These are phyloP conservation scores for Xylariaceae sp. DNA, from an alignment of 2,329 filamentous ascomycete genomes.

Conservation along the genomic window DNA sequence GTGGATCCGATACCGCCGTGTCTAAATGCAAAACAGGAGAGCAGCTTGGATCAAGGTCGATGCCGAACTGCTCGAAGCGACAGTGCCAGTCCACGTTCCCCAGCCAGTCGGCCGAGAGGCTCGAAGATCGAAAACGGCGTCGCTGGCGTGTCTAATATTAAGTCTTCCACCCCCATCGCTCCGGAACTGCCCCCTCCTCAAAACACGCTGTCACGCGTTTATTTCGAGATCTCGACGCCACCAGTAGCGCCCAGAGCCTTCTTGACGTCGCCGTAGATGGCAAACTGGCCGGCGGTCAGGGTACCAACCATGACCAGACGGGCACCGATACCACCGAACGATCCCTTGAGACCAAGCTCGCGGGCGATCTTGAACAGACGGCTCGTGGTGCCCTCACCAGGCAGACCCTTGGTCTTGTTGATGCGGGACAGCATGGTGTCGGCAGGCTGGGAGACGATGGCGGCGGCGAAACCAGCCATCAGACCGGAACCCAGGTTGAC, in stretches of 20 bases:
- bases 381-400: slow-evolving; percentile 63
- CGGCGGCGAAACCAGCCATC: slow-evolving; percentile 69
- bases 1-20: slow-evolving; percentile 19
- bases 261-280: slow-evolving; percentile 50
- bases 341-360: slow-evolving; percentile 63
- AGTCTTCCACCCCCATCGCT: slow-evolving; percentile 6
- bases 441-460: slow-evolving; percentile 67
- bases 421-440: slow-evolving; percentile 78
- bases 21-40: slow-evolving; percentile 23
- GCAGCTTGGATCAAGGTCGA: slow-evolving; percentile 16
- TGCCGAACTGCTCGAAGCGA: slow-evolving; percentile 14
- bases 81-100: slow-evolving; percentile 9
- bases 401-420: slow-evolving; percentile 70
- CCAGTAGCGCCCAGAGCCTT: slow-evolving; percentile 50
- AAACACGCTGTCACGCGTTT: slow-evolving; percentile 9
- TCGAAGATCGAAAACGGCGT: slow-evolving; percentile 10
- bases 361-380: slow-evolving; percentile 68
- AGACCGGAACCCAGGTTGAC: slow-evolving; percentile 70
- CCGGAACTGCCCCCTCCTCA: neutral
- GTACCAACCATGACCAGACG: slow-evolving; percentile 67
- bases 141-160: slow-evolving; percentile 17
- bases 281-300: slow-evolving; percentile 64
- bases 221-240: slow-evolving; percentile 49
- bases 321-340: slow-evolving; percentile 63
- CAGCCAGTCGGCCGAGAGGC: neutral